Conservation (phyloP, 805 yeast species). For the Grigorovia humatica region DNA sequence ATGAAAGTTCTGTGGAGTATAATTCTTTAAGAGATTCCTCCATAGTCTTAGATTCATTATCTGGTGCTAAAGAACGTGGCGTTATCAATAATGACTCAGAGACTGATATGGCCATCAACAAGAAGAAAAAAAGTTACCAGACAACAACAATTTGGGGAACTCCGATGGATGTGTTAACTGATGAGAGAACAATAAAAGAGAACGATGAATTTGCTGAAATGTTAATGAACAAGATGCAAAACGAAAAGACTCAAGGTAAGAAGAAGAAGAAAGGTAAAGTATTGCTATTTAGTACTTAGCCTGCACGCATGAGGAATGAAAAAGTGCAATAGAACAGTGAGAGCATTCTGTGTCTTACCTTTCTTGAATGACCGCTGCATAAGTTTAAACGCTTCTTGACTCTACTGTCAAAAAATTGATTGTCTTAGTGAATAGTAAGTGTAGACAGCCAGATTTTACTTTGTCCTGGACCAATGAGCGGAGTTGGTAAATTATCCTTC, state of each 20-base stretch:
- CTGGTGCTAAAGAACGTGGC: background rate
- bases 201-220: constrained; percentile 40
- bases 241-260: constrained; percentile 14
- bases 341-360: no score
- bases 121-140: constrained; percentile 15
- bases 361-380: no score
- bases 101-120: background rate
- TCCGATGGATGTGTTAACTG: constrained; percentile 22
- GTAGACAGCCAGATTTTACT: no score
- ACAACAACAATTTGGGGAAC: constrained; percentile 75
- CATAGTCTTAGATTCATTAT: constrained; percentile 3
- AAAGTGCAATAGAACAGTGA: no score
- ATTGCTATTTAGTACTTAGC: constrained; percentile 17
- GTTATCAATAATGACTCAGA: background rate
- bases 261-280: constrained; percentile 37
- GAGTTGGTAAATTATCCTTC: no score
- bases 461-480: no score
- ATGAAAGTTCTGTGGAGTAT: constrained; percentile 1
- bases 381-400: no score
- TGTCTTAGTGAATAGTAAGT: no score
- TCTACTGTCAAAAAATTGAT: no score
- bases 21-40: background rate
- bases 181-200: constrained; percentile 31
- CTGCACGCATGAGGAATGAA: no score
- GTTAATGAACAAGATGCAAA: constrained; percentile 42